Base-by-base conservation (phyloP, 495 filamentous ascomycete species). In the Talaromyces stipitatus region DNA sequence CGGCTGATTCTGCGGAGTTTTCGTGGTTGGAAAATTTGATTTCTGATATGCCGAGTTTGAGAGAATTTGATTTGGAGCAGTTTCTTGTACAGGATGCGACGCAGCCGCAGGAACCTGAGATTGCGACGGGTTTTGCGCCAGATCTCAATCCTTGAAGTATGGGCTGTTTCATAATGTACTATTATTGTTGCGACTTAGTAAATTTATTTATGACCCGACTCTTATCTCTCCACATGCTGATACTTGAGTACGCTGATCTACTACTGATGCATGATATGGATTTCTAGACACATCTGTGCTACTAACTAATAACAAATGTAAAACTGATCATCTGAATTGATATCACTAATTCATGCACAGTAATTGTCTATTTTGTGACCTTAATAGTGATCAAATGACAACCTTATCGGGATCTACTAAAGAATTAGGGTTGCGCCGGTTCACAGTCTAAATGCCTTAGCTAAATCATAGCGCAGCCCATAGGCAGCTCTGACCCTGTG, bases 21-120 rank as follows among this genome's bases (percentile, higher is more conserved):
- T 72, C 70, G 2, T 78, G 75, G 73, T 46, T 78, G 54, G 74
- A 73, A 24, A 73, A 74, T 64, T 60, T 75, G 59, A 58, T 76
- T 50, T 67, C 74, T 55, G 73, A 75, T 63, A 74, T 78, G 60
- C 73, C 74, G 1, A 70, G 71, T 60, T 57, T 78, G 26, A 72
- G 71, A 58, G 69, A 75, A 23, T 74, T 75, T 59, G 75, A 78
- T 65, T 58, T 78, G 54, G 73, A 74, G 12, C 62, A 71, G 18
- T 73, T 71, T 41, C 38, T 73, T 10, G 16, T 46, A 20, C 54
- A 55, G 36, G 54, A 55, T 28, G 54, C 54, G 22, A 4, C 26
- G 11, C 54, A 55, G 38, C 36, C 16, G 38, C 54, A 43, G 38
- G 24, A 55, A 12, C 0, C 23, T 20, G 54, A 22, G 10, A 16